phyloP scores from a whole-genome alignment of 2,329 filamentous ascomycete genomes.

The Colletotrichum echinochloae region DNA sequence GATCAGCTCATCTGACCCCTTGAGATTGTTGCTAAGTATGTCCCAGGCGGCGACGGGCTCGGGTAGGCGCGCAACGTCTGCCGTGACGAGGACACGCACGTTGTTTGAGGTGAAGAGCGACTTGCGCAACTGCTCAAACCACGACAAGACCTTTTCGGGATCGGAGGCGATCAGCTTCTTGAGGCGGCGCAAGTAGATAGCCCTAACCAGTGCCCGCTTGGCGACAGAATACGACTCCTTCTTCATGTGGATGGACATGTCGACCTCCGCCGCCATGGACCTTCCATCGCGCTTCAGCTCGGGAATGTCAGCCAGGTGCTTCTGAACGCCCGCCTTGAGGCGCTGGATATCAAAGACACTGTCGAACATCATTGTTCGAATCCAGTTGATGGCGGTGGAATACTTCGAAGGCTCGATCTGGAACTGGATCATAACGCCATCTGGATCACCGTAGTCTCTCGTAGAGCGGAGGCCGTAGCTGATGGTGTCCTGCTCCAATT shows the following conservation, averaged over 20 bases:
- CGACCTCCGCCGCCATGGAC: slow-evolving; percentile 72
- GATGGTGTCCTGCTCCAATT: slow-evolving; percentile 91
- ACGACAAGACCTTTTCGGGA: slow-evolving; percentile 78
- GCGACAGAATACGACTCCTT: slow-evolving; percentile 81
- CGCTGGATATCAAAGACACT: slow-evolving; percentile 83
- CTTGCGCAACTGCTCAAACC: slow-evolving; percentile 81
- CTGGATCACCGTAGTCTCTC: slow-evolving; percentile 77
- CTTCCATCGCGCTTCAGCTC: slow-evolving; percentile 90
- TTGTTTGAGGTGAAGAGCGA: slow-evolving; percentile 87
- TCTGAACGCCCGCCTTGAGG: slow-evolving; percentile 75
- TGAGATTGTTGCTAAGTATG: slow-evolving; percentile 64
- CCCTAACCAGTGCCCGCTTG: slow-evolving; percentile 85
- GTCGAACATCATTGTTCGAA: slow-evolving; percentile 87
- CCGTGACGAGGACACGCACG: slow-evolving; percentile 85
- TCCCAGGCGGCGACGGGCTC: slow-evolving; percentile 87
- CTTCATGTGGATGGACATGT: slow-evolving; percentile 85
- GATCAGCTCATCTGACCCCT: slow-evolving; percentile 61
- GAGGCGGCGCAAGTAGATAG: slow-evolving; percentile 86
- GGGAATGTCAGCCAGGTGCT: slow-evolving; percentile 90
- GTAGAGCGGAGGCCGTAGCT: slow-evolving; percentile 81
- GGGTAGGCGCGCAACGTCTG: slow-evolving; percentile 78
- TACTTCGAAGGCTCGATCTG: slow-evolving; percentile 93
- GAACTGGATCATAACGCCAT: slow-evolving; percentile 85
- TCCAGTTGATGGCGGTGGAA: slow-evolving; percentile 82
- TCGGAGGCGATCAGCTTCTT: slow-evolving; percentile 83